Percentiles rank a stretch among this genome's conserved stretches.
phyloP scores from a whole-genome alignment of 208 protist species.

The Acanthamoeba polyphaga region DNA sequence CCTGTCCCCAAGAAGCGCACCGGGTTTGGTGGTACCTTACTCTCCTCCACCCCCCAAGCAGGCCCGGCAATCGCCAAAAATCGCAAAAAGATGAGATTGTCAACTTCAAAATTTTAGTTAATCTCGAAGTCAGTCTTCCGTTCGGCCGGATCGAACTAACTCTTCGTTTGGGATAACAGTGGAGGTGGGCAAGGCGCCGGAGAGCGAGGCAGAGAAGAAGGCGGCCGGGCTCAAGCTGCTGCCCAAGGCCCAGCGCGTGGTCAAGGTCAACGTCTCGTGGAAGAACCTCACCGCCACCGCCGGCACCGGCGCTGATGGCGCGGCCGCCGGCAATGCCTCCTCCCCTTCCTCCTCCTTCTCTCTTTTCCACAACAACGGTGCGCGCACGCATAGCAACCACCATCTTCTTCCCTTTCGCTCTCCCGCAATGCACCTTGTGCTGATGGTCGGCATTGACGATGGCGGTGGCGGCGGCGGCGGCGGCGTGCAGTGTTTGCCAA shows the following conservation, averaged over 20 bases:
- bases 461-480: neutral
- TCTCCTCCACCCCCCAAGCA: neutral
- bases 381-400: neutral
- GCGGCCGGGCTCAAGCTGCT: conserved; percentile 12
- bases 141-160: neutral
- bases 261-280: conserved; percentile 24
- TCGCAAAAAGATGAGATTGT: neutral
- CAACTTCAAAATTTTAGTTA: neutral
- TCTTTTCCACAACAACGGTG: conserved; percentile 43
- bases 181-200: neutral
- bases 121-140: neutral
- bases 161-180: neutral
- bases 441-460: neutral
- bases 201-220: neutral
- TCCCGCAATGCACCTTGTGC: neutral
- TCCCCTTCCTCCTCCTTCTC: neutral
- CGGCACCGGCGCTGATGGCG: neutral
- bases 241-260: conserved; percentile 1
- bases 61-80: too few relatives aligned
- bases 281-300: neutral
- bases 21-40: neutral
- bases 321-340: neutral
- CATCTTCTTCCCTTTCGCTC: too few relatives aligned
- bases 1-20: neutral
- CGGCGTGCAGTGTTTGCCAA: neutral